Evolutionary conservation across 176 grass and related monocot genomes (phyloP).

Genomic region (Tillandsia fasciculata): DNA sequence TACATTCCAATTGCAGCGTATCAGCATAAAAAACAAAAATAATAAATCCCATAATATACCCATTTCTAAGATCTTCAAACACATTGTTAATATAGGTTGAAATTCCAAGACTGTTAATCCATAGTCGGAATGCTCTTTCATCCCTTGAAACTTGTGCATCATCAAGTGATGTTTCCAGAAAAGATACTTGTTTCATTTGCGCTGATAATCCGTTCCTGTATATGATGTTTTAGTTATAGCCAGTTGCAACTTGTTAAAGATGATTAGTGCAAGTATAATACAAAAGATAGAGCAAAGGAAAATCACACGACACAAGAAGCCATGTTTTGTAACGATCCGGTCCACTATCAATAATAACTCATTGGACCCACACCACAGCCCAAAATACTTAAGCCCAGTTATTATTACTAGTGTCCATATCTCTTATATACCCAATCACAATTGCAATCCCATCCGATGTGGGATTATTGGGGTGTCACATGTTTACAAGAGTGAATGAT

Average conservation of each 20-base stretch:
- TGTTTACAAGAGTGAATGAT: too few species aligned
- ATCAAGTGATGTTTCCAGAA: conserved; percentile 68
- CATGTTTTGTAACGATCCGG: too few species aligned
- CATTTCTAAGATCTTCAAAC: conserved; percentile 95
- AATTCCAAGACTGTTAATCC: conserved; percentile 98
- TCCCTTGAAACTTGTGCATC: conserved; percentile 86
- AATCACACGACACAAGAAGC: too few species aligned
- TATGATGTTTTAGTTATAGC: neutral
- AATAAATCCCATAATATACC: conserved; percentile 41
- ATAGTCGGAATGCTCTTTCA: conserved; percentile 82
- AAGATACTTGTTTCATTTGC: conserved; percentile 80
- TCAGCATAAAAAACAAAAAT: neutral
- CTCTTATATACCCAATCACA: too few species aligned
- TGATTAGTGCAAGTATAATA: too few species aligned
- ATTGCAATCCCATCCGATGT: too few species aligned
- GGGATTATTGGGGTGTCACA: too few species aligned
- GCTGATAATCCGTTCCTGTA: conserved; percentile 88
- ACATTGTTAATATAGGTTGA: conserved; percentile 91
- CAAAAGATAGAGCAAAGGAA: too few species aligned
- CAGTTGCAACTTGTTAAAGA: neutral
- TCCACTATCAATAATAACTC: too few species aligned
- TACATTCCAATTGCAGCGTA: neutral
- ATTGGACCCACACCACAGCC: too few species aligned
- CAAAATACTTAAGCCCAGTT: too few species aligned
- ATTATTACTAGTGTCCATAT: too few species aligned